Base-by-base conservation (phyloP, 768 basidiomycete species). In the Lentinula raphanica region DNA sequence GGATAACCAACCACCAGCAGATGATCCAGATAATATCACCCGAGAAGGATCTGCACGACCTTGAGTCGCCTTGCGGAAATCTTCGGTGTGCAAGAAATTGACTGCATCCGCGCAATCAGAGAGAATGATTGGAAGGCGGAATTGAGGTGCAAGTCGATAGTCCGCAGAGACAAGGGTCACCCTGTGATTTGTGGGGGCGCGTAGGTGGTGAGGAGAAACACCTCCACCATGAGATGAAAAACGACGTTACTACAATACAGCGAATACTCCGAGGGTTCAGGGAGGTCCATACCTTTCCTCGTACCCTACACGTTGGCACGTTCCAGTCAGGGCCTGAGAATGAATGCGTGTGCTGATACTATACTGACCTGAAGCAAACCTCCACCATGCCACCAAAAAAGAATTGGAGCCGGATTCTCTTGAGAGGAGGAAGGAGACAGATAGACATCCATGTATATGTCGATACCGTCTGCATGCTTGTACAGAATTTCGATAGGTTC, bases 301-400 rank as follows among this genome's bases (percentile, higher is more conserved):
- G 69, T 68, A 25, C 69, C 69, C 62, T 70, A 59, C 5, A 17
- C 11, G 9, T 17, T 3, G 45, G 9, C 21, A 5, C 53, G 7
- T 15, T 12, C 28, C 25, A 44, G 17, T 54, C 31, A 28, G 39
- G 17, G 21, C 49, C 9, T n/a, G 32, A 56, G 21, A 44, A 19
- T 4, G 39, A 11, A 40, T 25, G 15, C 32, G 13, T 19, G 25
- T 28, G 21, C 12, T 15, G n/a, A 38, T 11, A 15, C 51, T 32
- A 38, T 11, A 15, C 51, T 27, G 23, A 66, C 70, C 65, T 71
- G 69, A 25, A 74, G 61, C 11, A 74, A 59, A 17, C 73, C 73
- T 4, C 73, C 73, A 69, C 73, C 74, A 59, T 74, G 73, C 72
- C 72, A 75, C 73, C 74, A 74, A 19, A 72, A 53, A 19, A 72